Conservation (phyloP, 306 rosid genomes). For the Gillenia trifoliata region DNA sequence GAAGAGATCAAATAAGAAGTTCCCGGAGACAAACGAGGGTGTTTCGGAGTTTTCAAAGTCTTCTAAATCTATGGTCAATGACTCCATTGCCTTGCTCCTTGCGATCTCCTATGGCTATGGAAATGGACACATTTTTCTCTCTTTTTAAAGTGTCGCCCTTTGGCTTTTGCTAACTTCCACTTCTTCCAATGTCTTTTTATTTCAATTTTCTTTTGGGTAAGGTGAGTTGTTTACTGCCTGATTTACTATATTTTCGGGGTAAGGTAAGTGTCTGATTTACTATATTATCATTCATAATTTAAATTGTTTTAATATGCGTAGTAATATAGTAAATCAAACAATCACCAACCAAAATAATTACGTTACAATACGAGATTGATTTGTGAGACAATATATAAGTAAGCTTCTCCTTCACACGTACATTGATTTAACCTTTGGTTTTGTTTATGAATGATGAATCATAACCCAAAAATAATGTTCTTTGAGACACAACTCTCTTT, state of each 20-base stretch:
- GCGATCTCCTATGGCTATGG: conserved; percentile 33
- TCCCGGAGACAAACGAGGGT: conserved; percentile 39
- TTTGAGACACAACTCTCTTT: background rate
- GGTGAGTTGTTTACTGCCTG: too few species aligned
- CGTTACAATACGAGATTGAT: background rate
- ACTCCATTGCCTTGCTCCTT: conserved; percentile 39
- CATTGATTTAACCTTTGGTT: background rate
- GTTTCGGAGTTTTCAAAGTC: conserved; percentile 67
- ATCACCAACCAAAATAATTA: background rate
- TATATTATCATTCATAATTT: too few species aligned
- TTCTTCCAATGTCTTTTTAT: conserved; percentile 14
- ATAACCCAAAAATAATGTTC: background rate
- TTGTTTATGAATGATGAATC: background rate
- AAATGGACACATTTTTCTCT: conserved; percentile 32
- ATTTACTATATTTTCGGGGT: too few species aligned
- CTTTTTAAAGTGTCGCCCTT: conserved; percentile 4
- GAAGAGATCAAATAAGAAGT: conserved; percentile 35
- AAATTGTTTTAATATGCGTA: too few species aligned
- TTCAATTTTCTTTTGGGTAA: background rate
- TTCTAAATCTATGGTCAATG: conserved; percentile 58
- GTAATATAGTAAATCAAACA: background rate
- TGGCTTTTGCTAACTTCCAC: conserved; percentile 21
- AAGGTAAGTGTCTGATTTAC: too few species aligned
- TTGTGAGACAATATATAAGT: too few species aligned
- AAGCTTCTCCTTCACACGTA: too few species aligned